Conservation (phyloP, 2,329 filamentous ascomycete genomes). For the Coleophoma cylindrospora region DNA sequence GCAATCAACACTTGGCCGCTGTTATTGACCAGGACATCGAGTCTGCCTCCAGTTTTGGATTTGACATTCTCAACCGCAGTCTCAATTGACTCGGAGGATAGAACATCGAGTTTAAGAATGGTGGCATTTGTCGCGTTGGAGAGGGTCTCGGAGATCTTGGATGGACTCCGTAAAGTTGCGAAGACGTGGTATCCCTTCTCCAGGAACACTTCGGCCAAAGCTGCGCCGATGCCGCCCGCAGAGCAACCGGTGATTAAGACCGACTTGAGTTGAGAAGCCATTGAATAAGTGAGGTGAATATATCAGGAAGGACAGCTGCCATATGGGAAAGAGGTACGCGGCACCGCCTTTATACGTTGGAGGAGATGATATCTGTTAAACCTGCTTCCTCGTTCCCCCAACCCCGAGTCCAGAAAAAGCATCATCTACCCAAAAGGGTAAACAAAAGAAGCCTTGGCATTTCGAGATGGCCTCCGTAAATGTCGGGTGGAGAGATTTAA, state of each 20-base stretch:
- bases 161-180: constrained; percentile 32
- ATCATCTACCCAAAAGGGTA: too few species aligned
- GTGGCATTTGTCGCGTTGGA: constrained; percentile 24
- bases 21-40: constrained; percentile 40
- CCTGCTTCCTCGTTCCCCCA: too few species aligned
- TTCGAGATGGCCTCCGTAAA: too few species aligned
- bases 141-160: constrained; percentile 24
- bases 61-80: constrained; percentile 24
- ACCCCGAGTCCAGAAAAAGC: too few species aligned
- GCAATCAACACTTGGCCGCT: constrained; percentile 28
- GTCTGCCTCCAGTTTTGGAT: constrained; percentile 26
- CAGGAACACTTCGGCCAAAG: constrained; percentile 34
- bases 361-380: too few species aligned
- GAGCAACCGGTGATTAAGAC: constrained; percentile 33
- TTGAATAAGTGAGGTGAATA: not conserved
- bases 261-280: not conserved
- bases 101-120: constrained; percentile 36
- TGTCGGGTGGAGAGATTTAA: too few species aligned
- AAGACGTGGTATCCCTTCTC: constrained; percentile 32
- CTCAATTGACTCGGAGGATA: constrained; percentile 26
- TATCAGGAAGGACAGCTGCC: too few species aligned
- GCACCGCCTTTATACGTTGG: too few species aligned
- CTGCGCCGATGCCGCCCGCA: constrained; percentile 34
- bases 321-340: too few species aligned
- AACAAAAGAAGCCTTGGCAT: too few species aligned